phyloP scores from a whole-genome alignment of 2,329 filamentous ascomycete species.

The Cladosporium sp. region DNA sequence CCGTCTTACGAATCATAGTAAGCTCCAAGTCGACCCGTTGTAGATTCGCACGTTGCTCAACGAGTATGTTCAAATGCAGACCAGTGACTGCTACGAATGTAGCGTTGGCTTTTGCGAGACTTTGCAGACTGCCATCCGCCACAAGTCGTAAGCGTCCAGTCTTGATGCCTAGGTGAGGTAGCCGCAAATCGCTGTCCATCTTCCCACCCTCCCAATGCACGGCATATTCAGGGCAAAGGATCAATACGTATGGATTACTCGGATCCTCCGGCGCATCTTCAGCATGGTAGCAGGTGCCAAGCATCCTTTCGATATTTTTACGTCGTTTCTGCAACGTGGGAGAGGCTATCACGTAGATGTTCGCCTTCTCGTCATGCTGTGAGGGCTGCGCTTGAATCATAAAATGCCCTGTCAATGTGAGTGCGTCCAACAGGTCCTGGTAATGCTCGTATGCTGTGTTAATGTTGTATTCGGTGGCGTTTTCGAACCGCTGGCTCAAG shows the following conservation, averaged over 20 bases:
- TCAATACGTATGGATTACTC: constrained; percentile 79
- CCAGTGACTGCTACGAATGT: constrained; percentile 79
- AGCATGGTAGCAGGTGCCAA: constrained; percentile 74
- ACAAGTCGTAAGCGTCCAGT: constrained; percentile 83
- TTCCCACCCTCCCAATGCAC: constrained; percentile 77
- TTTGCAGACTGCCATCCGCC: constrained; percentile 78
- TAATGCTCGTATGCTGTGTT: constrained; percentile 68
- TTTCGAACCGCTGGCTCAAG: constrained; percentile 90
- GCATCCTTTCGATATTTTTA: constrained; percentile 80
- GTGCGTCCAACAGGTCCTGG: constrained; percentile 74
- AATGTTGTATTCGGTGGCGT: constrained; percentile 92
- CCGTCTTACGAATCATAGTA: constrained; percentile 91
- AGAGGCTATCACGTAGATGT: constrained; percentile 74
- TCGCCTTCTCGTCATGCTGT: constrained; percentile 61
- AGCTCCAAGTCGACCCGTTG: constrained; percentile 87
- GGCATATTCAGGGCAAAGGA: constrained; percentile 77
- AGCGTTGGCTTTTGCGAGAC: constrained; percentile 74
- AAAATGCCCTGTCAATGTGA: constrained; percentile 83
- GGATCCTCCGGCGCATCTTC: constrained; percentile 70
- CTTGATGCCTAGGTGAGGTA: constrained; percentile 82
- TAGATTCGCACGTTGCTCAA: constrained; percentile 90
- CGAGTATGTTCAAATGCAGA: constrained; percentile 81
- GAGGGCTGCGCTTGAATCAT: constrained; percentile 68
- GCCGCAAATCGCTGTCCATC: constrained; percentile 70
- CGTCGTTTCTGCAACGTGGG: constrained; percentile 72